Evolutionary conservation across 805 yeast species (phyloP).

Genomic region (Teunomyces pallodes): DNA sequence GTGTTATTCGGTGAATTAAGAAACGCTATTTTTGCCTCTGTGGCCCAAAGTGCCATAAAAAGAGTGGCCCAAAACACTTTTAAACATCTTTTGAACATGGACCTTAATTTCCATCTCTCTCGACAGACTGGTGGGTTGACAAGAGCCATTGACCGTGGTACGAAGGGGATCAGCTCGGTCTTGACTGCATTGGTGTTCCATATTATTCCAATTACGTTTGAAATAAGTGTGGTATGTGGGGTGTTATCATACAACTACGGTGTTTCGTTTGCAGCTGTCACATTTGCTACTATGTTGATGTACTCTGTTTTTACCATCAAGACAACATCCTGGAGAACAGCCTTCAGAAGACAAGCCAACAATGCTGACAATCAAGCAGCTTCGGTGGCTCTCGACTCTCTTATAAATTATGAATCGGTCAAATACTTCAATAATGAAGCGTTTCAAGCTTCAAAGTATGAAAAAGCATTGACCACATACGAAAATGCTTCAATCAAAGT

Average conservation of each 20-base stretch:
- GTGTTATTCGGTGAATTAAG: constrained; percentile 91
- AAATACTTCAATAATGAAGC: constrained; percentile 90
- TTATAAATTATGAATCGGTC: constrained; percentile 92
- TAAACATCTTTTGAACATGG: constrained; percentile 76
- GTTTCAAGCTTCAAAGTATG: constrained; percentile 77
- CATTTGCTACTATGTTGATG: constrained; percentile 82
- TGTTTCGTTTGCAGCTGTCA: constrained; percentile 80
- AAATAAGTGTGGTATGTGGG: constrained; percentile 90
- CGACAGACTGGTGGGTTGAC: constrained; percentile 96
- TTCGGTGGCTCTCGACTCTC: constrained; percentile 86
- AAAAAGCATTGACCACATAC: constrained; percentile 67
- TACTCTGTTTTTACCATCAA: constrained; percentile 83
- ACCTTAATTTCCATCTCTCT: constrained; percentile 83
- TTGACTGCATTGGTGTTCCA: constrained; percentile 97
- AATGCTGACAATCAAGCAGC: constrained; percentile 96
- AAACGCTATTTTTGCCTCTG: constrained; percentile 93
- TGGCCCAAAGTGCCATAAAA: constrained; percentile 91
- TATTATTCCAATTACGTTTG: constrained; percentile 88
- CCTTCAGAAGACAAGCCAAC: constrained; percentile 82
- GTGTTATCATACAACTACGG: constrained; percentile 93
- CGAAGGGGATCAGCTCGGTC: constrained; percentile 93
- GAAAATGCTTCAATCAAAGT: constrained; percentile 74
- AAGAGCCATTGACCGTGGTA: constrained; percentile 95
- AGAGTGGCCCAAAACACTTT: constrained; percentile 88
- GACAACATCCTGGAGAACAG: constrained; percentile 96